These are phyloP conservation scores for Tricholoma furcatifolium DNA, from an alignment of 768 basidiomycete species.

Conservation along the genomic window DNA sequence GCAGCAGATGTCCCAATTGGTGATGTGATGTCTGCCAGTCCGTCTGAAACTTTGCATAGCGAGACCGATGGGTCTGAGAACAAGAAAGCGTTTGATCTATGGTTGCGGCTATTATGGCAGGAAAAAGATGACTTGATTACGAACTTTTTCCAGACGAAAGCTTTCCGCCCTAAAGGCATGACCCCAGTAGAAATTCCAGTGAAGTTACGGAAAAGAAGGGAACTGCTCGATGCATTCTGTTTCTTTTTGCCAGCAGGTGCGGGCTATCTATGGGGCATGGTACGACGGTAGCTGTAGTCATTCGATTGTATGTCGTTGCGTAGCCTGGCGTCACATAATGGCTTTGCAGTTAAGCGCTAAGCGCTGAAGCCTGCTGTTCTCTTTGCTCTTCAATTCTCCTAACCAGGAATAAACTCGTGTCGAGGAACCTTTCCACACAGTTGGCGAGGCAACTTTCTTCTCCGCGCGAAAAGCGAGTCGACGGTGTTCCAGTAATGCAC, in stretches of 20 bases:
- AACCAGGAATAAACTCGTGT: slow-evolving; percentile 82
- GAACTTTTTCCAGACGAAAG: slow-evolving; percentile 54
- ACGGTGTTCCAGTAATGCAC: slow-evolving; percentile 79
- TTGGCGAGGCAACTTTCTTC: slow-evolving; percentile 85
- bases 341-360: slow-evolving; percentile 7
- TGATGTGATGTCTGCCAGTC: slow-evolving; percentile 39
- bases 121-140: slow-evolving; percentile 83
- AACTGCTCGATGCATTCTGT: slow-evolving; percentile 67
- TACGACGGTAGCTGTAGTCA: slow-evolving; percentile 24
- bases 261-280: slow-evolving; percentile 47
- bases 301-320: not conserved
- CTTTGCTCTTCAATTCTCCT: slow-evolving; percentile 56
- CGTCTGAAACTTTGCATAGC: slow-evolving; percentile 21
- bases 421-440: slow-evolving; percentile 91
- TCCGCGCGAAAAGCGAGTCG: slow-evolving; percentile 71
- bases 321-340: not conserved
- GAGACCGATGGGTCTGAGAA: slow-evolving; percentile 60
- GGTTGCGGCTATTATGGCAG: slow-evolving; percentile 80
- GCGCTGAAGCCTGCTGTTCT: slow-evolving; percentile 19
- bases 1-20: slow-evolving; percentile 68
- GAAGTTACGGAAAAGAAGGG: slow-evolving; percentile 48
- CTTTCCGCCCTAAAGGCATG: slow-evolving; percentile 34
- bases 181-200: slow-evolving; percentile 55
- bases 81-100: slow-evolving; percentile 69
- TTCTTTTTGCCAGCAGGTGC: slow-evolving; percentile 62